Evolutionary conservation across 2,329 filamentous ascomycete genomes (phyloP), one percentile per base, ranked within the genome.

Genomic region (Aquanectria penicillioides): DNA sequence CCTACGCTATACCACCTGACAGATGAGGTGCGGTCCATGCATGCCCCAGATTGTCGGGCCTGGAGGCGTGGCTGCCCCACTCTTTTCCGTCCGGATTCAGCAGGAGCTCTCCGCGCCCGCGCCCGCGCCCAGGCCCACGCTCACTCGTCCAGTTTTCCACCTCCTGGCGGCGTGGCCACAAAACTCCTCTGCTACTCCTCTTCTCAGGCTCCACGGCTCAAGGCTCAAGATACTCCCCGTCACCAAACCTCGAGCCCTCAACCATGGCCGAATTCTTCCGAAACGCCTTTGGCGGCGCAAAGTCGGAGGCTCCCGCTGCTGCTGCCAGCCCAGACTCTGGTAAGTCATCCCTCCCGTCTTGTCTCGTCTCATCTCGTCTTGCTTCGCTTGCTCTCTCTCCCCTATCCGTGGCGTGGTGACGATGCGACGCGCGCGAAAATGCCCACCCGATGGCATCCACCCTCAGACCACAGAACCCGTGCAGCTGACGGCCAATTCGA

Each of bases 261-360:
- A 71, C 61, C 73, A 86, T 86, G 84, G 83, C 83, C 67, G 80
- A 83, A 69, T 77, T 90, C 66, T 73, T 91, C 67, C 90, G 90
- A 77, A 86, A 86, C 73, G 77, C 92, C 71, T 86, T 93, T 69
- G 89, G 89, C 71, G 88, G 85, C 73, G 82, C 82, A 73, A 89
- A 91, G 80, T 66, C 70, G n/a, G 67, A 63, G 57, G 80, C 87
- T 62, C 61, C 64, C 46, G 50, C 46, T 10, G 22, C 44, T n/a
- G 77, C 79, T 41, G 80, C 80, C 64, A 81, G 81, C 66, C 77
- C 80, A 59, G 89, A 92, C 76, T 83, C 88, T 67, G 89, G 89
- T 92, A 81, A 71, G 85, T 78, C 34, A 20, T 13, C 33, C 36
- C 31, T 12, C n/a, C 22, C 15, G 25, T 38, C 17, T 38, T 36